These are phyloP conservation scores for Candida silvicultrix DNA, from an alignment of 805 yeast species.

Conservation along the genomic window DNA sequence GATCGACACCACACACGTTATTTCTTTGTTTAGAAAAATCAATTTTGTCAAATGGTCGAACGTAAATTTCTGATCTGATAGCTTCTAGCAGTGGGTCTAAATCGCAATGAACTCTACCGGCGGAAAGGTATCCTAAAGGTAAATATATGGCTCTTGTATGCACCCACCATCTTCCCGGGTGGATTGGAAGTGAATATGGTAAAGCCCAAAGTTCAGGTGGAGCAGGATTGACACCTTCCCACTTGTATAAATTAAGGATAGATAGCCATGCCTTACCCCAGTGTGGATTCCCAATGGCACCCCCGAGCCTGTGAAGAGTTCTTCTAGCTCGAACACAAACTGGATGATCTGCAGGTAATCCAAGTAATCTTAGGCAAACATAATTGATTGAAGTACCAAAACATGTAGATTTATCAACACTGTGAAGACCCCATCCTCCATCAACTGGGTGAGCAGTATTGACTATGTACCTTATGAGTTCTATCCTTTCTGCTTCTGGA, in stretches of 20 bases:
- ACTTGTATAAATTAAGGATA: slow-evolving; percentile 69
- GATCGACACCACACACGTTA: slow-evolving; percentile 83
- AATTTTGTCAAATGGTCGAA: slow-evolving; percentile 54
- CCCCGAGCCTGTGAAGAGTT: slow-evolving; percentile 70
- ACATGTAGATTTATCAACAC: slow-evolving; percentile 88
- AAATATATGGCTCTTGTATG: slow-evolving; percentile 90
- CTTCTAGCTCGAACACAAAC: slow-evolving; percentile 71
- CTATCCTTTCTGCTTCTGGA: slow-evolving; percentile 57
- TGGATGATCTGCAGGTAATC: slow-evolving; percentile 67
- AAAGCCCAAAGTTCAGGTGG: slow-evolving; percentile 92
- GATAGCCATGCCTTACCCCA: slow-evolving; percentile 98
- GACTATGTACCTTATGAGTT: slow-evolving; percentile 79
- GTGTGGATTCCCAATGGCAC: slow-evolving; percentile 87
- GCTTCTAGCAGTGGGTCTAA: slow-evolving; percentile 57
- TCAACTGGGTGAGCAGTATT: slow-evolving; percentile 94
- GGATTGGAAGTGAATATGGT: slow-evolving; percentile 77
- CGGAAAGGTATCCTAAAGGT: slow-evolving; percentile 77
- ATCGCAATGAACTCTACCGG: slow-evolving; percentile 47
- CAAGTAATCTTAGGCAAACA: slow-evolving; percentile 72
- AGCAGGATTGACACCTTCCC: slow-evolving; percentile 98
- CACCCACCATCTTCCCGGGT: slow-evolving; percentile 99
- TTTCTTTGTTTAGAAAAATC: slow-evolving; percentile 70
- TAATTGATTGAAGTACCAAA: slow-evolving; percentile 92
- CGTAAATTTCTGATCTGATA: slow-evolving; percentile 77
- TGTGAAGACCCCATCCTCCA: slow-evolving; percentile 99